phyloP scores from a whole-genome alignment of 768 basidiomycete genomes.

The Xerocomellus chrysenteron region DNA sequence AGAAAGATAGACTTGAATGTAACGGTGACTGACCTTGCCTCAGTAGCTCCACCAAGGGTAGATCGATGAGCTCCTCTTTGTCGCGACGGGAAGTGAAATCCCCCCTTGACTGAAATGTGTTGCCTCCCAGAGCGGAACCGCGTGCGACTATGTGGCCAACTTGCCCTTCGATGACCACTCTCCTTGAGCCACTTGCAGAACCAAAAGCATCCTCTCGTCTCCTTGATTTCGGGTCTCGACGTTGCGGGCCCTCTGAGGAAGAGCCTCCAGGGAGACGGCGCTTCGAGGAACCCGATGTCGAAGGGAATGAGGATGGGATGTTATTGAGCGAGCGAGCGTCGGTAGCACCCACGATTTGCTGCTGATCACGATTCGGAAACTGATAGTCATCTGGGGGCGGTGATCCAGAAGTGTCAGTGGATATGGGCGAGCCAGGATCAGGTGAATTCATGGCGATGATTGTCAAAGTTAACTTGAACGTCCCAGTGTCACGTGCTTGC shows the following conservation, averaged over 20 bases:
- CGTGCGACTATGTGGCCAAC: conserved; percentile 7
- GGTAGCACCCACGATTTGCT: conserved; percentile 19
- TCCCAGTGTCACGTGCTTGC: conserved; percentile 19
- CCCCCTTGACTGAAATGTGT: conserved; percentile 28
- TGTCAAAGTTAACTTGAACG: neutral
- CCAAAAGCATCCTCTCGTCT: conserved; percentile 44
- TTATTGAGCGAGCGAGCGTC: conserved; percentile 22
- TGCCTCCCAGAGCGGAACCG: conserved; percentile 12
- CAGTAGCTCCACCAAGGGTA: conserved; percentile 47
- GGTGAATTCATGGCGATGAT: conserved; percentile 35
- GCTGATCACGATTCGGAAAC: conserved; percentile 30
- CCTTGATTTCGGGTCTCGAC: conserved; percentile 51
- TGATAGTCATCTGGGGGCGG: conserved; percentile 38
- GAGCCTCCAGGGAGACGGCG: conserved; percentile 52
- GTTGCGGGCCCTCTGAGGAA: conserved; percentile 41
- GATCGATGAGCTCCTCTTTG: conserved; percentile 56
- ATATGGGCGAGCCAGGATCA: conserved; percentile 37
- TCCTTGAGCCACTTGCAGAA: conserved; percentile 20
- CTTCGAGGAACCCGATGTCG: conserved; percentile 40
- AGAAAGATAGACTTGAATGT: neutral
- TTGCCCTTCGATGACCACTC: conserved; percentile 25
- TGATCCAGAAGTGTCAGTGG: conserved; percentile 38
- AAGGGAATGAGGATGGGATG: conserved; percentile 18
- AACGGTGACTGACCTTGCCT: conserved; percentile 46
- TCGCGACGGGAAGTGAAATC: conserved; percentile 47